A percentile compares a stretch with the other conserved stretches of the same genome.
Evolutionary conservation across 1,284 basidiomycete genomes (phyloP).

Genomic region (Cerrena zonata): DNA sequence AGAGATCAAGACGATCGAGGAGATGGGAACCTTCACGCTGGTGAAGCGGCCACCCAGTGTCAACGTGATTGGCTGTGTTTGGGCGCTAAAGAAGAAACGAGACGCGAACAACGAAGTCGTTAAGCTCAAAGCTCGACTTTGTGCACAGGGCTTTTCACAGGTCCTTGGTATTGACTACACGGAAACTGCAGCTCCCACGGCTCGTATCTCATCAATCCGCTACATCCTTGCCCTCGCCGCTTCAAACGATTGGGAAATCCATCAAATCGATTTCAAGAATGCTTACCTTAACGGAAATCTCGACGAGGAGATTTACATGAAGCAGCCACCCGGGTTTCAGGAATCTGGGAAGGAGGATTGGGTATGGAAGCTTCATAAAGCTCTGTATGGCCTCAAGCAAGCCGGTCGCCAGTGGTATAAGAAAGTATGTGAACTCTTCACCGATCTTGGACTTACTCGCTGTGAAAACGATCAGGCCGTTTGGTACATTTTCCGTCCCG

Average conservation of each 20-base stretch:
- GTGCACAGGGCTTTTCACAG: constrained; percentile 38
- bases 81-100: constrained; percentile 29
- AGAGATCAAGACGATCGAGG: constrained; percentile 22
- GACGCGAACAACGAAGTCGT: constrained; percentile 21
- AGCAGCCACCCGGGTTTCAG: constrained; percentile 24
- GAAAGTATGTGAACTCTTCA: background rate
- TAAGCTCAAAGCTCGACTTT: constrained; percentile 34
- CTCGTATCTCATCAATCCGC: constrained; percentile 24
- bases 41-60: constrained; percentile 17
- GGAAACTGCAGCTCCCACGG: constrained; percentile 30
- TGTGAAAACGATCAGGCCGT: background rate
- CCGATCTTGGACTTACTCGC: background rate
- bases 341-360: constrained; percentile 15
- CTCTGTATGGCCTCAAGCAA: constrained; percentile 27
- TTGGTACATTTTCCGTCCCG: too few species aligned
- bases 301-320: constrained; percentile 35
- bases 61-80: constrained; percentile 21
- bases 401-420: constrained; percentile 18
- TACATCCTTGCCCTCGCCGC: constrained; percentile 25
- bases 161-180: constrained; percentile 33
- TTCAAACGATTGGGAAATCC: too few species aligned
- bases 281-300: constrained; percentile 31
- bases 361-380: constrained; percentile 11
- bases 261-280: too few species aligned
- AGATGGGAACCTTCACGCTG: constrained; percentile 21